A percentile compares a stretch with the other conserved stretches of the same genome.
Conservation (phyloP, 345 rosid species). For the Gossypioides kirkii region DNA sequence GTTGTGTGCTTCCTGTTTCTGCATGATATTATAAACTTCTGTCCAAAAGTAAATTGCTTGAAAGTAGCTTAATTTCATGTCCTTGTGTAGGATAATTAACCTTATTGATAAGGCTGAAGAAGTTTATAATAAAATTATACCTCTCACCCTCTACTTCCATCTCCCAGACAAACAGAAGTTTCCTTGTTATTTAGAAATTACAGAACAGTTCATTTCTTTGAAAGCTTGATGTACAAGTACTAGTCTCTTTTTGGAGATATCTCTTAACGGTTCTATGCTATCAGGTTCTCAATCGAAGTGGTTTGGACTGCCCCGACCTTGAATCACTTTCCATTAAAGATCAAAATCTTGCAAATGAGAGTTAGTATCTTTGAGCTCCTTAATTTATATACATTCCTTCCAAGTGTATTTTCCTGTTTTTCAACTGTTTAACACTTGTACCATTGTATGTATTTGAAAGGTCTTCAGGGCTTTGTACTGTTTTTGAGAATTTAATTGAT, state of each 20-base stretch:
- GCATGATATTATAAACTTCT: background rate
- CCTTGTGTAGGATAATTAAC: background rate
- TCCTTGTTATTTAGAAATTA: background rate
- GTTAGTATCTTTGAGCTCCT: constrained; percentile 35
- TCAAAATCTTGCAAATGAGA: constrained; percentile 70
- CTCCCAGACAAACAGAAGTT: background rate
- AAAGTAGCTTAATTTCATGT: background rate
- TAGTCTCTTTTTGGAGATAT: background rate
- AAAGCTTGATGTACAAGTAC: background rate
- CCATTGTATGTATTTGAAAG: background rate
- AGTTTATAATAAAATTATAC: background rate
- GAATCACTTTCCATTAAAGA: constrained; percentile 68
- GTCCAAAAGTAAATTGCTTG: background rate
- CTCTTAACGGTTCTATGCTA: constrained; percentile 4
- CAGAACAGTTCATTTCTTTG: background rate
- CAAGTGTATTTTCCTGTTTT: background rate
- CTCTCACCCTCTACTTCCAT: background rate
- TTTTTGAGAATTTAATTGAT: background rate
- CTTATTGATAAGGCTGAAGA: background rate
- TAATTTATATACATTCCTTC: background rate
- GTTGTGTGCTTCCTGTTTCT: background rate
- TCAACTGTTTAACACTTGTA: background rate
- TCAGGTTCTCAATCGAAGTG: constrained; percentile 68
- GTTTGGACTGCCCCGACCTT: constrained; percentile 77
- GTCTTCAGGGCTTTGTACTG: no score